Percentiles rank a stretch among this genome's conserved stretches.
phyloP scores from a whole-genome alignment of 129 eudicot species.

The Artemisia argyi region DNA sequence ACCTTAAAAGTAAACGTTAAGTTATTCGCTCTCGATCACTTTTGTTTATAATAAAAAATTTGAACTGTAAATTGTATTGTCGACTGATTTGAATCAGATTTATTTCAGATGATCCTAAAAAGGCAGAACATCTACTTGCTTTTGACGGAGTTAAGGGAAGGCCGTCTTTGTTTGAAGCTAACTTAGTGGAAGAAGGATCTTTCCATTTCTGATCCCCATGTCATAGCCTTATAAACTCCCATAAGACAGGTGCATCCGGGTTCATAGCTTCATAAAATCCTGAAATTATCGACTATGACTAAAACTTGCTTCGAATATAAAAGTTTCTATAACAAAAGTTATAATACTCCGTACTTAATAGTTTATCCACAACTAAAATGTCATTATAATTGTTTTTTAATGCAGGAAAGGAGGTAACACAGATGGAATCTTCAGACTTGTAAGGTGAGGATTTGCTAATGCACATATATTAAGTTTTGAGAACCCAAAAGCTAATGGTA shows the following conservation, averaged over 20 bases:
- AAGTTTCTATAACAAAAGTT: too few relatives aligned
- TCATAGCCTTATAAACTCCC: too few relatives aligned
- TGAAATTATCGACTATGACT: too few relatives aligned
- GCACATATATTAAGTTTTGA: constrained; percentile 55
- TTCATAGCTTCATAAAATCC: background rate
- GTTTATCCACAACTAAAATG: background rate
- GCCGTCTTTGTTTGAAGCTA: constrained; percentile 6
- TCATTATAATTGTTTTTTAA: background rate
- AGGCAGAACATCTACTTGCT: background rate
- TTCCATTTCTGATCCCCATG: constrained; percentile 1
- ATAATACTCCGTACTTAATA: background rate
- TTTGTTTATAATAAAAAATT: background rate
- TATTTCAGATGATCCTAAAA: constrained; percentile 4
- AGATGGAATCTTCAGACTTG: constrained; percentile 24
- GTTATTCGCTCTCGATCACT: too few relatives aligned
- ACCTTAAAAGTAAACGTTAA: too few relatives aligned
- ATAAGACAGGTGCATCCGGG: constrained; percentile 51
- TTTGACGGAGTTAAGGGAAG: constrained; percentile 12
- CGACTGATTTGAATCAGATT: background rate
- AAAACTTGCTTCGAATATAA: too few relatives aligned
- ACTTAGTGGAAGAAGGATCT: constrained; percentile 2
- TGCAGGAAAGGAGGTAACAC: constrained; percentile 33
- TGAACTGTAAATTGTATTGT: too few relatives aligned
- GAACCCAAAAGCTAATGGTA: constrained; percentile 45
- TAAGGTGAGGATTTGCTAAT: constrained; percentile 55